Base-by-base conservation (phyloP, 768 basidiomycete species). In the Phaeotremella skinneri region DNA sequence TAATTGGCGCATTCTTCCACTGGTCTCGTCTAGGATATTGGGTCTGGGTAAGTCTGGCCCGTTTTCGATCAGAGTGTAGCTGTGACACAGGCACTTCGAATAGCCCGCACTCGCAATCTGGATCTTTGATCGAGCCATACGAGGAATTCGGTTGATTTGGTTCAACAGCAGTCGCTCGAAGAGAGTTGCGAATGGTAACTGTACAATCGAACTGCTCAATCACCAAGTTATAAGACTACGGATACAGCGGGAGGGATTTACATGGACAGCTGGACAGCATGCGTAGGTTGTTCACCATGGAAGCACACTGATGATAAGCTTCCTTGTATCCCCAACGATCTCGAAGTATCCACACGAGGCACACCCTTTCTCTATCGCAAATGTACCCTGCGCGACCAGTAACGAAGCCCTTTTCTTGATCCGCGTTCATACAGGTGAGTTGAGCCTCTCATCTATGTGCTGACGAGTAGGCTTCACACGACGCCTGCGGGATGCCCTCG, bases 311-410 rank as follows among this genome's bases (percentile, higher is more conserved):
- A 62, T 30, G 11, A 16, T 13, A 39, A 73, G 71, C 21, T 78
- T 72, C 67, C 48, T 78, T 27, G 62, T 73, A n/a, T 60, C 69
- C 34, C 76, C 77, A 2, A 61, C 64, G 3, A 63, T 76, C 30
- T 69, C 73, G 20, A 52, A 39, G 2, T 56, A 70, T 7, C 72
- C 72, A 2, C 72, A 74, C 49, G 75, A 76, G 49, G 62, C 68
- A 0, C 75, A 76, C 49, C 75, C 75, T 0, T 74, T 76, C 62
- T 72, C 68, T 4, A 69, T 72, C 47, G 66, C 75, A 29, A 72
- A 68, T 29, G 57, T 73, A 3, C 69, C 69, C 11, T 55, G 53
- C n/a, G 41, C 55, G 25, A 45, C 39, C 4, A 21, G 58, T 20
- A 60, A 57, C 21, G 62, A 68, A 42, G 62, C 55, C 3, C 49